Base-by-base conservation (phyloP, 1,284 basidiomycete genomes). In the Ceratobasidium sp. region DNA sequence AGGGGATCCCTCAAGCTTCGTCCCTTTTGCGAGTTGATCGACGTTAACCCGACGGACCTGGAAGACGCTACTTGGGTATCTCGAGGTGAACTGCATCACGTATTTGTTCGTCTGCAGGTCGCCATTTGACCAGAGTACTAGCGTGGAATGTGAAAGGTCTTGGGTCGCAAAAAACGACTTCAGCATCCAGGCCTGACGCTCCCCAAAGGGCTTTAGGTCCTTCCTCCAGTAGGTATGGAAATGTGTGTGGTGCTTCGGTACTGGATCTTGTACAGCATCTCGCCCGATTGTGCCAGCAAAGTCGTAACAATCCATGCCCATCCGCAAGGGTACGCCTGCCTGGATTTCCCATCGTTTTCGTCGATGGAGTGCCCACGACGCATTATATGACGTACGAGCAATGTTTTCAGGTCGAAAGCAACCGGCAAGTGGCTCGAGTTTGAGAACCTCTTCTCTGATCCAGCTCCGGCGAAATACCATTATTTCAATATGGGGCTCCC, bases 151-250 rank as follows among this genome's bases (percentile, higher is more conserved):
- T 1, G 78, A 73, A 3, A 89, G 76, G 72, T 91, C 86, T 78
- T 98, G 94, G 5, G 94, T 96, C 2, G 93, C 91, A 73, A 97
- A 91, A 78, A 95, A 94, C 0, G 92, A 92, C 75, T 90, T 89
- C 75, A 98, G 83, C 82, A 95, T 92, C 79, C 86, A 88, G 72
- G 93, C 90, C 77, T 98, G 94, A 20, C 94, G 84, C 54, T 84
- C 82, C 2, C 86, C 86, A 73, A 97, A 90, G 0, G 87, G 82
- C 1, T 86, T 85, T 43, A 97, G 86, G 79, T 97, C 94, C 40
- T 84, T 84, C 12, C 94, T 85, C 94, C 94, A 96, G 77, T 96
- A 96, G 0, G 93, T 91, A 79, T 97, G 94, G 77, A 87, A 95
- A 64, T 86, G 84, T 3, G 85, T 84, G 17, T 84, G 82, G 69